Evolutionary conservation across 345 rosid species (phyloP).

Genomic region (Pistacia integerrima): DNA sequence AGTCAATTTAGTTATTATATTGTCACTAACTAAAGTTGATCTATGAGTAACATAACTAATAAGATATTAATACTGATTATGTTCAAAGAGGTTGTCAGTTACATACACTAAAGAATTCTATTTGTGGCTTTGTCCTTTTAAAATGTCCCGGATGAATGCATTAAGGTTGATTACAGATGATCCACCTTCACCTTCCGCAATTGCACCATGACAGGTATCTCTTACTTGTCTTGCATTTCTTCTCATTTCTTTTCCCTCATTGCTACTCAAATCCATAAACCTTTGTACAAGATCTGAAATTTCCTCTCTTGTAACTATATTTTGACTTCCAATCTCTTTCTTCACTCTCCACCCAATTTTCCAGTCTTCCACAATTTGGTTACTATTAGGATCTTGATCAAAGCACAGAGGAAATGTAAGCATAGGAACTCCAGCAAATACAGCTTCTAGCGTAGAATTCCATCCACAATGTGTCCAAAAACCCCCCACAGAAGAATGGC

Average conservation of each 20-base stretch:
- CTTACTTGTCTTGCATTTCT: conserved; percentile 20
- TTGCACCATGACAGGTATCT: conserved; percentile 19
- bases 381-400: conserved; percentile 29
- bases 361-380: conserved; percentile 26
- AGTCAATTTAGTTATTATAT: too few species aligned
- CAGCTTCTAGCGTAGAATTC: conserved; percentile 31
- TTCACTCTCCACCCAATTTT: conserved; percentile 24
- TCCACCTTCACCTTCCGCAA: conserved; percentile 22
- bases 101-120: not conserved
- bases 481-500: conserved; percentile 23
- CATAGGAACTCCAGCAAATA: conserved; percentile 25
- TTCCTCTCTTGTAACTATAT: conserved; percentile 25
- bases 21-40: too few species aligned
- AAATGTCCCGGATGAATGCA: conserved; percentile 7
- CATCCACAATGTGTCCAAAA: conserved; percentile 37
- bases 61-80: too few species aligned
- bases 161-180: conserved; percentile 18
- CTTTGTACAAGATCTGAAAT: conserved; percentile 19
- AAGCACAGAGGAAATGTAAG: conserved; percentile 28
- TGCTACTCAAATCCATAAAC: conserved; percentile 26
- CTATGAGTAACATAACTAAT: too few species aligned
- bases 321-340: not conserved
- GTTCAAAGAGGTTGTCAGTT: too few species aligned
- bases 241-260: conserved; percentile 30
- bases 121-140: not conserved